phyloP scores from a whole-genome alignment of 2,329 filamentous ascomycete genomes.

The Aspergillus alliaceus region DNA sequence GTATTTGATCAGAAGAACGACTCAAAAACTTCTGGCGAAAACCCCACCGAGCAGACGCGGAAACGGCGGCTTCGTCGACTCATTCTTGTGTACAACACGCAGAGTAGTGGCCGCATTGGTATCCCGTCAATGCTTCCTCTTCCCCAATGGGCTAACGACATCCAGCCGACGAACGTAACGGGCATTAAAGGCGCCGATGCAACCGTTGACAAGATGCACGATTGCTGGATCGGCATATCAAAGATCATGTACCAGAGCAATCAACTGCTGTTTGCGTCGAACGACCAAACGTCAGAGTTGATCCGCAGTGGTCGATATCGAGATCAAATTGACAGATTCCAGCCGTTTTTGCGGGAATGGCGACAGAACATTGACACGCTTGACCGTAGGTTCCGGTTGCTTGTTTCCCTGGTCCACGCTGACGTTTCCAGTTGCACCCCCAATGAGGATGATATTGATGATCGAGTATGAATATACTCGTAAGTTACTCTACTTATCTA shows the following conservation, averaged over 20 bases:
- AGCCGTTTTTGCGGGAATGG: slow-evolving; percentile 77
- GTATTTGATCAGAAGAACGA: slow-evolving; percentile 91
- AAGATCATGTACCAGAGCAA: slow-evolving; percentile 91
- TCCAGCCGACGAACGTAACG: slow-evolving; percentile 31
- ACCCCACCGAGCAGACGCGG: slow-evolving; percentile 65
- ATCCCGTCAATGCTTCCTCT: slow-evolving; percentile 89
- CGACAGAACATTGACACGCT: slow-evolving; percentile 79
- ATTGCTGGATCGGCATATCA: slow-evolving; percentile 93
- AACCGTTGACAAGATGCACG: slow-evolving; percentile 60
- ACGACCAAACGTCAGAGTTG: slow-evolving; percentile 82
- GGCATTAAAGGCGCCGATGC: slow-evolving; percentile 32
- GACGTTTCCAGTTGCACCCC: slow-evolving; percentile 48
- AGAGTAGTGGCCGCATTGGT: slow-evolving; percentile 87
- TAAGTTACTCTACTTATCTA: slow-evolving; percentile 35
- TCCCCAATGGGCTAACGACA: slow-evolving; percentile 43
- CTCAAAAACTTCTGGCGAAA: slow-evolving; percentile 56
- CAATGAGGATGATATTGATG: slow-evolving; percentile 72
- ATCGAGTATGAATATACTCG: slow-evolving; percentile 97
- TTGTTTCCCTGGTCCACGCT: not conserved
- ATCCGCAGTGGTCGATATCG: slow-evolving; percentile 86
- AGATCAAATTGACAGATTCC: slow-evolving; percentile 75
- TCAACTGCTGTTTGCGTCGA: slow-evolving; percentile 80
- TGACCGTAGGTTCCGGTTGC: slow-evolving; percentile 43
- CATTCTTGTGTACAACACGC: slow-evolving; percentile 85
- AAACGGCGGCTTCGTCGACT: slow-evolving; percentile 82